Evolutionary conservation across 1,284 basidiomycete species (phyloP), one percentile per base, ranked within the genome.

Genomic region (Inonotus hispidus): DNA sequence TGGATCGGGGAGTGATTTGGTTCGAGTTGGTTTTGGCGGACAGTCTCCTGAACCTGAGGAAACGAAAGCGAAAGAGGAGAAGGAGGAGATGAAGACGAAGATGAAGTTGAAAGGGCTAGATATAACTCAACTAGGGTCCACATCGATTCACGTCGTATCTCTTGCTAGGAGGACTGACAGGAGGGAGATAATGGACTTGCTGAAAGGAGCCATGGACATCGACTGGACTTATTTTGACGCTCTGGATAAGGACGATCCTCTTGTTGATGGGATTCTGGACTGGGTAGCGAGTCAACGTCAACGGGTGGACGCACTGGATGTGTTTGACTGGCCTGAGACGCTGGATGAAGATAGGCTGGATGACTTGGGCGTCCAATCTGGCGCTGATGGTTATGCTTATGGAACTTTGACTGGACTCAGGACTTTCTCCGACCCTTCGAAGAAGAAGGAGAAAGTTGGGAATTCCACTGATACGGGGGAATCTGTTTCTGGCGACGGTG

Each of bases 221-320:
- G 67, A 71, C 16, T 88, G 83, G 83, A 76, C 74, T 1, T 80
- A 84, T 66, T 61, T 80, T n/a, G 75, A 82, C 58, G 85, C 83
- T 11, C 68, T 77, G 0, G 71, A 75, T 14, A 66, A 74, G 0
- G 69, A 75, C 7, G 72, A 78, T 35, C 61, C 71, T 1, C 59
- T 77, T 5, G 72, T 85, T 21, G 35, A 65, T 14, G 66, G 63
- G 1, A 78, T 87, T 29, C 58, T 80, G 61, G 65, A 74, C 21
- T 74, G 74, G 65, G 79, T 88, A 0, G 62, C 68, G 11, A 41
- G 59, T 1, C 62, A 76, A 19, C 79, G 59, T 1, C 62, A 76
- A 19, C 79, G 81, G 41, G 25, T 25, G 25, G 39, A 45, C 11
- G 53, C 39, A 56, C 41, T 56, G 46, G 4, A 49, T 49, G 55